Evolutionary conservation across 148 eudicot species (phyloP), one percentile per base, ranked within the genome.

Genomic region (Salicornia ramosissima): DNA sequence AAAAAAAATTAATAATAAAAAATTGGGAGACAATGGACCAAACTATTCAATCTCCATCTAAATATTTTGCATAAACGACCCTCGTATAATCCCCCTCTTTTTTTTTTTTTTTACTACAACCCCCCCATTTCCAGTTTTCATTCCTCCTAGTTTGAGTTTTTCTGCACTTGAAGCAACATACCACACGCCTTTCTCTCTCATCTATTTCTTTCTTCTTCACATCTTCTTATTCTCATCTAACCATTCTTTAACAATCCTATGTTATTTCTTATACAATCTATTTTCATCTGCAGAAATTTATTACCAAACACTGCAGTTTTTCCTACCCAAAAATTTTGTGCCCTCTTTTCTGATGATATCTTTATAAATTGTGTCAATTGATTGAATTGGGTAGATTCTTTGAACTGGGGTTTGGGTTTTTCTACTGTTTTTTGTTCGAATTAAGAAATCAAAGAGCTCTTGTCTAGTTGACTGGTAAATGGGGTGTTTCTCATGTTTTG

Each of bases 401-500:
- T 30, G 54, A 66, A 2, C 26, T 46, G 47, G 36, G 36, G 71
- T 25, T 39, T 21, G 39, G 19, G 28, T 18, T 47, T 24, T 25
- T 21, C 25, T 69, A 31, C 52, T 56, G 64, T 22, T 47, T 25
- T 64, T 36, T 19, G 21, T 24, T 49, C 61, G 15, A 68, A 61
- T 62, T 43, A 15, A 42, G 13, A 43, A 52, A 11, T 11, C 3
- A 31, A 22, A 14, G 29, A 50, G 28, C 19, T 4, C 2, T 8
- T 55, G 54, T 19, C 3, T 31, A 30, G 58, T 74, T 58, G 67
- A 61, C 52, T 26, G 42, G 33, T 15, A 64, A 53, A 73, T 90
- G 98, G 96, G 91, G 68, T 92, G 96, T 68, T 90, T 90, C 68
- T 85, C 96, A 12, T 93, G 98, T 75, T 93, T 93, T 75, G 95